phyloP scores from a whole-genome alignment of 179 eudicot genomes.

The Silene vulgaris region DNA sequence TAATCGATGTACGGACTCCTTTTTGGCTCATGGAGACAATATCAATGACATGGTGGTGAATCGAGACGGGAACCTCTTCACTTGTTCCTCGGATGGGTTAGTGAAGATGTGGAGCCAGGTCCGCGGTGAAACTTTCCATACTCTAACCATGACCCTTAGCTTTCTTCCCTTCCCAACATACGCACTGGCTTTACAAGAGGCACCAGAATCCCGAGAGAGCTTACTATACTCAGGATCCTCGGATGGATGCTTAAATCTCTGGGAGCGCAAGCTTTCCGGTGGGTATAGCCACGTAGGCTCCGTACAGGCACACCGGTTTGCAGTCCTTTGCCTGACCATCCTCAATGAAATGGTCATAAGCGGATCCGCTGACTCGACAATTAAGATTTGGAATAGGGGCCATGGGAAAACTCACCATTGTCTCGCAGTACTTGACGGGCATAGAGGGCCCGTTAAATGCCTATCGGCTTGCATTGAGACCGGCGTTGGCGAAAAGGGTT shows the following conservation, averaged over 20 bases:
- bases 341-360: constrained; percentile 48
- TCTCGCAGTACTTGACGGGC: constrained; percentile 56
- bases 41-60: constrained; percentile 50
- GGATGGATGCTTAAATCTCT: constrained; percentile 53
- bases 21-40: constrained; percentile 49
- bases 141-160: constrained; percentile 48
- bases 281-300: constrained; percentile 60
- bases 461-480: constrained; percentile 40
- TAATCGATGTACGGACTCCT: constrained; percentile 44
- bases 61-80: constrained; percentile 57
- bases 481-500: constrained; percentile 23
- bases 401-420: constrained; percentile 47
- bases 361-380: constrained; percentile 63
- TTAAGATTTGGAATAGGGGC: constrained; percentile 60
- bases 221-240: constrained; percentile 63
- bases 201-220: constrained; percentile 18
- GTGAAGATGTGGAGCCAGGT: constrained; percentile 64
- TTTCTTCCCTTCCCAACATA: constrained; percentile 49
- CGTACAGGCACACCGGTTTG: constrained; percentile 54
- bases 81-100: constrained; percentile 59
- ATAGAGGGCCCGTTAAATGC: constrained; percentile 62
- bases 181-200: constrained; percentile 47
- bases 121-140: constrained; percentile 47
- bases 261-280: constrained; percentile 49
- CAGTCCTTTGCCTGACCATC: constrained; percentile 49